Evolutionary conservation across 805 yeast genomes (phyloP).

Genomic region (Limtongia smithiae): DNA sequence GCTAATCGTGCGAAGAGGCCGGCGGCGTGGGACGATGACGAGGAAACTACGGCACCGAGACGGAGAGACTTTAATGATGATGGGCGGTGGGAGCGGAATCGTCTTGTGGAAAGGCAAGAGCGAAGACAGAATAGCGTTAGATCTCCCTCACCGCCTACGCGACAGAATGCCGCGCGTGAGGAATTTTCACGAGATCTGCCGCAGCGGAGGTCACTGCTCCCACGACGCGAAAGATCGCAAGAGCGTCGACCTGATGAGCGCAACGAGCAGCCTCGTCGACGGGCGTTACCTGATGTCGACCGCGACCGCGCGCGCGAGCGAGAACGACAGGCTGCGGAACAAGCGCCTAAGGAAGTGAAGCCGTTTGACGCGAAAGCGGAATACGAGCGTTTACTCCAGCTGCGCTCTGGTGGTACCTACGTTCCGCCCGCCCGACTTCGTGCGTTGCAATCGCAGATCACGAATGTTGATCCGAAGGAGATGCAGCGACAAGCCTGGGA

Average conservation of each 20-base stretch:
- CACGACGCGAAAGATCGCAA: too few relatives aligned
- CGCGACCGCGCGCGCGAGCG: conserved; percentile 32
- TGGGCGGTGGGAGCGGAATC: too few relatives aligned
- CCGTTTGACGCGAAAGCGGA: conserved; percentile 37
- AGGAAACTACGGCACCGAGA: neutral
- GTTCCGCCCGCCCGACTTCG: conserved; percentile 54
- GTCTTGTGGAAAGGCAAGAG: too few relatives aligned
- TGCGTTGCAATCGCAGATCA: conserved; percentile 42
- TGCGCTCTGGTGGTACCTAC: conserved; percentile 47
- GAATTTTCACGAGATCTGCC: too few relatives aligned
- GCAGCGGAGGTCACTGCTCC: too few relatives aligned
- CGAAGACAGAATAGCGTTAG: too few relatives aligned
- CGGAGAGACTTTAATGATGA: neutral
- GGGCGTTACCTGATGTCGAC: conserved; percentile 30
- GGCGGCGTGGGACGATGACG: neutral
- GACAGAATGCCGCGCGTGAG: neutral
- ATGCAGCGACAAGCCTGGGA: conserved; percentile 60
- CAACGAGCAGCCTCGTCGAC: conserved; percentile 2
- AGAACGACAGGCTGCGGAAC: conserved; percentile 22
- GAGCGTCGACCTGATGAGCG: too few relatives aligned
- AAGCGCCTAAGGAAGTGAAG: conserved; percentile 24
- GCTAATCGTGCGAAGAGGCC: neutral
- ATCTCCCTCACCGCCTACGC: conserved; percentile 1
- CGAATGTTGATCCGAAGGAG: conserved; percentile 39
- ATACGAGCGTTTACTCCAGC: conserved; percentile 40